phyloP scores from a whole-genome alignment of 305 asterid genomes.

The Euphrasia arctica region DNA sequence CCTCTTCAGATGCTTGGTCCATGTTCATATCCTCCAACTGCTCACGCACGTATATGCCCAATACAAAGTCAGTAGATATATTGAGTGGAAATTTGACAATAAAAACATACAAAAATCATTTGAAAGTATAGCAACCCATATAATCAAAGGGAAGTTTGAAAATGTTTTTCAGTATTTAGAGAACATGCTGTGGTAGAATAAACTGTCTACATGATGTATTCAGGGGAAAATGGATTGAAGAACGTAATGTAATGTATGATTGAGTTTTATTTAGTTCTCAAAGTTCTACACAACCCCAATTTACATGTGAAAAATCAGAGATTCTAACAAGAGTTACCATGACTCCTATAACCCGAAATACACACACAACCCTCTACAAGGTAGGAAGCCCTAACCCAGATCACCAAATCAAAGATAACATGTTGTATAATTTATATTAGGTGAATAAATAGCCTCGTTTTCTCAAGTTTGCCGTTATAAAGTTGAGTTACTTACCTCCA shows the following conservation, averaged over 20 bases:
- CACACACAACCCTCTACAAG: no score
- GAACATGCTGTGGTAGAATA: not conserved
- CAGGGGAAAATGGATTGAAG: not conserved
- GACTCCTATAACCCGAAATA: no score
- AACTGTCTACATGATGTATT: not conserved
- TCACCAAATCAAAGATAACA: no score
- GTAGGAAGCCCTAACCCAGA: no score
- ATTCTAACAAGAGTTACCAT: not conserved
- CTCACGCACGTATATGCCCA: constrained; percentile 23
- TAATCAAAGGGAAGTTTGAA: not conserved
- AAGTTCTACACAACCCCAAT: not conserved
- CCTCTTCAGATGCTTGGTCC: constrained; percentile 90
- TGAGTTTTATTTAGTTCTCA: not conserved
- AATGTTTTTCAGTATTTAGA: not conserved
- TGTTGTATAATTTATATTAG: no score
- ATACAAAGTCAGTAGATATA: constrained; percentile 9
- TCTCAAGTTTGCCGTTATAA: no score
- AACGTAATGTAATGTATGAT: not conserved
- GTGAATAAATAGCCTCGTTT: no score
- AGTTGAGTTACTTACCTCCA: not conserved
- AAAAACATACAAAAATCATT: constrained; percentile 1
- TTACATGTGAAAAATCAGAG: not conserved
- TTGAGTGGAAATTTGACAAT: constrained; percentile 5
- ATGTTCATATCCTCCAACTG: constrained; percentile 94
- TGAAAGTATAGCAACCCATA: constrained; percentile 10